Conservation (phyloP, 192 early-diverging fungal species). For the Coemansia sp. region DNA sequence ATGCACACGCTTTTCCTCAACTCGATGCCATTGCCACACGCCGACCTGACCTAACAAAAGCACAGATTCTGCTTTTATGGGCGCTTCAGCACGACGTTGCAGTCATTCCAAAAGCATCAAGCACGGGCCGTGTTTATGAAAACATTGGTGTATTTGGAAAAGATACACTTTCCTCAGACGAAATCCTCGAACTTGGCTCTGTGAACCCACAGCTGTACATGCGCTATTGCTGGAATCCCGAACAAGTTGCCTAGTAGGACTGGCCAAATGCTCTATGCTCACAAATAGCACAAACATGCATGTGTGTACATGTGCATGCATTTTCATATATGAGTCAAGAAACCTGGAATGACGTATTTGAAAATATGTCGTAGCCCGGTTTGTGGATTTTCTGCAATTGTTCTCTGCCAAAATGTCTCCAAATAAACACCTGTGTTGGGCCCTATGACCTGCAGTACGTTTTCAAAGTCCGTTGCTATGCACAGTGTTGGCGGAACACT, state of each 20-base stretch:
- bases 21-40: constrained; percentile 14
- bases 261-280: neutral
- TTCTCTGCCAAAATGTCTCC: no score
- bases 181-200: constrained; percentile 3
- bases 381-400: no score
- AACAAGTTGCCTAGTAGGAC: constrained; percentile 3
- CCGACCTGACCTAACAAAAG: constrained; percentile 35
- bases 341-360: neutral
- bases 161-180: neutral
- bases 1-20: neutral
- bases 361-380: no score
- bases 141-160: constrained; percentile 15
- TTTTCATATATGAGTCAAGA: neutral
- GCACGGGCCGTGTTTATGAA: constrained; percentile 22
- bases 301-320: neutral
- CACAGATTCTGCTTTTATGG: constrained; percentile 66
- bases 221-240: constrained; percentile 10
- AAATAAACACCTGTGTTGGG: no score
- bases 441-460: no score
- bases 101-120: constrained; percentile 70
- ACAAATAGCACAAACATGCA: neutral
- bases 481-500: no score
- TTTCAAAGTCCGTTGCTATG: no score
- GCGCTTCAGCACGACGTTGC: constrained; percentile 63
- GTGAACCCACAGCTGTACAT: neutral